Base-by-base conservation (phyloP, 2,329 filamentous ascomycete species). In the Sclerotiophoma versabilis region DNA sequence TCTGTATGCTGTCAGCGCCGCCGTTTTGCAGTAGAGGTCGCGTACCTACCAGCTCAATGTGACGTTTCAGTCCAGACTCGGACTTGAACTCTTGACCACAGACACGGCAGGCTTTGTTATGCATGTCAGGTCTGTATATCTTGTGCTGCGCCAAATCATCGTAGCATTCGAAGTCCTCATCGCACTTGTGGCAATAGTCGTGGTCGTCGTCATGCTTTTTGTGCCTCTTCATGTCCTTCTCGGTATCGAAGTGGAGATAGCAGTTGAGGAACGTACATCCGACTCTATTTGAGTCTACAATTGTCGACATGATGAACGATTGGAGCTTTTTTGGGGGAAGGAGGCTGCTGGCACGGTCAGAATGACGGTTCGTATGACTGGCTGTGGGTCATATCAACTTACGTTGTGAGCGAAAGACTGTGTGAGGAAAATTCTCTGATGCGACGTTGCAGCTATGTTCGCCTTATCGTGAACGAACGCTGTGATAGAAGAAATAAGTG, bases 61-160 rank as follows among this genome's bases (percentile, higher is more conserved):
- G 85, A 17, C 63, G 63, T 47, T 81, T 78, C 10, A 82, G 75
- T 1, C 83, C 84, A 19, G 76, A 77, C 2, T 78, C 73, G 23
- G 78, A 83, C 56, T 80, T 79, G 70, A 85, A 86, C 34, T 86
- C 83, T 8, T 78, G 66, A 11, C 80, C 82, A 47, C 85, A 87
- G 34, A 84, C 75, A 11, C 82, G 80, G 65, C 85, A 87, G 44
- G 78, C 79, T 38, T 83, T 80, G 57, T 84, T 80, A 25, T 75
- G 77, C 2, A 74, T 65, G 45, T 69, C 62, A 1, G 73, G 71
- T 7, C 60, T 54, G 36, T 58, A 62, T 10, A 68, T 66, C 62
- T 83, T 83, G 69, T 85, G 83, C n/a, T 76, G 64, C 7, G 80
- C 72, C 2, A 80, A 66, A 3, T 74, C 71, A 27, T 79, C 77